Base-by-base conservation (phyloP, 495 filamentous ascomycete genomes). In the Beverwykella pulmonaria region DNA sequence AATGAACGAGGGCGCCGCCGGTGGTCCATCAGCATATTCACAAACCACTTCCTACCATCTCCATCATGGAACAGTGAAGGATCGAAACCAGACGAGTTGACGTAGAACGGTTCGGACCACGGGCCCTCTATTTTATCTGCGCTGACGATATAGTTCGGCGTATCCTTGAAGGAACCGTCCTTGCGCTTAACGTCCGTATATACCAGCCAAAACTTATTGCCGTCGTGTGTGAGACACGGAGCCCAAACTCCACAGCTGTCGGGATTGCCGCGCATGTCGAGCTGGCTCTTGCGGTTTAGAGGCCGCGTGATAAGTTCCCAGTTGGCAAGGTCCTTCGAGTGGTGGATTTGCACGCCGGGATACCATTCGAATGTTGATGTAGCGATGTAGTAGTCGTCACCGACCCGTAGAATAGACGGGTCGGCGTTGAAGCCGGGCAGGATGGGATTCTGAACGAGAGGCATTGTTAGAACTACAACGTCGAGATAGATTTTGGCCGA, bases 331-430 rank as follows among this genome's bases (percentile, higher is more conserved):
- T 69, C 67, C 22, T 47, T 64, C 20, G 67, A 69, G 63, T 85
- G 81, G 71, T 86, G 79, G 52, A 88, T 86, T 60, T 83, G 84
- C 10, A 69, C 67, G 15, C 67, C 85, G 0, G 86, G 86, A 55
- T 79, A 87, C 79, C 82, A 87, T 68, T 88, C 84, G 55, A 88
- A 87, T 0, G 84, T 85, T 22, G 85, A 87, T 1, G 84, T 86
- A 34, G 83, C 84, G 59, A 88, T 82, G 74, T 85, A 87, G 74
- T 86, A 88, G 72, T 86, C 82, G 1, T 78, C 71, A 44, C 80
- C 80, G 44, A 84, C 81, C 44, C 83, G 79, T 60, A 86, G 63
- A 72, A 87, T 79, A 0, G 85, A 87, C 14, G 86, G 86, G 75
- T 88, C 86, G 14, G 86, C 74, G 71, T 86, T 85, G 76, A 86